Percentiles rank a stretch among this genome's conserved stretches.
Conservation (phyloP, 306 rosid genomes). For the Dicorynia guianensis region DNA sequence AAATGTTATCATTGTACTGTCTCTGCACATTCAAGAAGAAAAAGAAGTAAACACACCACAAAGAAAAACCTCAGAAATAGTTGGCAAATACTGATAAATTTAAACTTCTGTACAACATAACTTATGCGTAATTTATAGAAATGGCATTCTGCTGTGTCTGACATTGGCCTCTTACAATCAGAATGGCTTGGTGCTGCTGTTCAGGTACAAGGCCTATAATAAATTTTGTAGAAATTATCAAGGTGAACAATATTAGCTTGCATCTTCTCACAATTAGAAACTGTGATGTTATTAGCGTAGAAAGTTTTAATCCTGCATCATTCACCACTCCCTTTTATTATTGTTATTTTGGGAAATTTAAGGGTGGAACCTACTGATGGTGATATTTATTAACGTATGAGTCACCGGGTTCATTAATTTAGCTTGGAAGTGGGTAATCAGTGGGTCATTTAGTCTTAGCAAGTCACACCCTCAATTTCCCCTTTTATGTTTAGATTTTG, state of each 20-base stretch:
- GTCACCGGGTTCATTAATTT: too few relatives aligned
- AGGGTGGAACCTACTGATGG: too few relatives aligned
- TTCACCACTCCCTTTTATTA: too few relatives aligned
- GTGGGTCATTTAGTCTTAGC: too few relatives aligned
- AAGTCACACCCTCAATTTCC: too few relatives aligned
- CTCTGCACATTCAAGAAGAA: neutral
- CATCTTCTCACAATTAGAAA: neutral
- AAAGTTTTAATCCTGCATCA: too few relatives aligned
- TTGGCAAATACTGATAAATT: neutral
- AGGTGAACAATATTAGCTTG: neutral
- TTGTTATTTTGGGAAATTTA: too few relatives aligned
- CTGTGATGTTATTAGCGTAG: too few relatives aligned
- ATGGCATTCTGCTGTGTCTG: neutral
- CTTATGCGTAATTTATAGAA: neutral
- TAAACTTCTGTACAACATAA: neutral
- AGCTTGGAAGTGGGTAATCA: too few relatives aligned
- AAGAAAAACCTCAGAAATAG: neutral
- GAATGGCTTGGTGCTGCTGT: neutral
- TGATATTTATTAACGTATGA: too few relatives aligned
- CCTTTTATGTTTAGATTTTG: too few relatives aligned
- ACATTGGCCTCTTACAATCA: neutral
- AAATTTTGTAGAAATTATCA: neutral
- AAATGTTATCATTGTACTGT: neutral
- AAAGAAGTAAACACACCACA: constrained; percentile 2
- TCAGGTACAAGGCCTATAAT: neutral